These are phyloP conservation scores for Coprinopsis sp. DNA, from an alignment of 768 basidiomycete species.

Conservation along the genomic window DNA sequence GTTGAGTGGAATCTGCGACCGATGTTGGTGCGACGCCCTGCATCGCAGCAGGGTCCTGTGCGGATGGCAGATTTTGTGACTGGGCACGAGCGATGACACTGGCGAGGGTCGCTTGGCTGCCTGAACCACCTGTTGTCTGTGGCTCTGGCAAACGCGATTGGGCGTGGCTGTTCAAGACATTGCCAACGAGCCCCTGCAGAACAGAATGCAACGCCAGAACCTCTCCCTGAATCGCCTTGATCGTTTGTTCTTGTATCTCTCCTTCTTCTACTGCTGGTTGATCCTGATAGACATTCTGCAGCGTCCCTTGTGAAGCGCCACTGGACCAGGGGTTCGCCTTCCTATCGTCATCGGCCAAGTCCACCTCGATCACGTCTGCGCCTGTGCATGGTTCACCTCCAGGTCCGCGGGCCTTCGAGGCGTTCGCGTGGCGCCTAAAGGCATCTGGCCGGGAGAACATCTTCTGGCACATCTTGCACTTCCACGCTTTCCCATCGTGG, in stretches of 20 bases:
- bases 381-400: slow-evolving; percentile 49
- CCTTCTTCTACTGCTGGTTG: slow-evolving; percentile 50
- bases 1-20: neutral
- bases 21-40: slow-evolving; percentile 4
- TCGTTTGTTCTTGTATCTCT: slow-evolving; percentile 46
- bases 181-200: slow-evolving; percentile 54
- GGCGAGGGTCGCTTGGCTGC: slow-evolving; percentile 63
- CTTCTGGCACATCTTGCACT: slow-evolving; percentile 70
- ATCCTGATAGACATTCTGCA: slow-evolving; percentile 21
- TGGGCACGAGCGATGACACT: slow-evolving; percentile 72
- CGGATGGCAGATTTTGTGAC: slow-evolving; percentile 36
- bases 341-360: slow-evolving; percentile 38
- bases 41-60: slow-evolving; percentile 11
- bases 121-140: slow-evolving; percentile 38
- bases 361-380: slow-evolving; percentile 60
- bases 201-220: slow-evolving; percentile 52
- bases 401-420: slow-evolving; percentile 45
- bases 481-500: slow-evolving; percentile 70
- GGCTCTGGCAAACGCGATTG: slow-evolving; percentile 23
- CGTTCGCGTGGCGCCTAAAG: slow-evolving; percentile 72
- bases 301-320: slow-evolving; percentile 42
- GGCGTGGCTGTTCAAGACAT: slow-evolving; percentile 42
- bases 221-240: slow-evolving; percentile 46
- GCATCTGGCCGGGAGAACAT: slow-evolving; percentile 75
- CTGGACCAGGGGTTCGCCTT: slow-evolving; percentile 54